A percentile compares a stretch with the other conserved stretches of the same genome.
Evolutionary conservation across 2,329 filamentous ascomycete species (phyloP).

Genomic region (Cladobotryum protrusum): DNA sequence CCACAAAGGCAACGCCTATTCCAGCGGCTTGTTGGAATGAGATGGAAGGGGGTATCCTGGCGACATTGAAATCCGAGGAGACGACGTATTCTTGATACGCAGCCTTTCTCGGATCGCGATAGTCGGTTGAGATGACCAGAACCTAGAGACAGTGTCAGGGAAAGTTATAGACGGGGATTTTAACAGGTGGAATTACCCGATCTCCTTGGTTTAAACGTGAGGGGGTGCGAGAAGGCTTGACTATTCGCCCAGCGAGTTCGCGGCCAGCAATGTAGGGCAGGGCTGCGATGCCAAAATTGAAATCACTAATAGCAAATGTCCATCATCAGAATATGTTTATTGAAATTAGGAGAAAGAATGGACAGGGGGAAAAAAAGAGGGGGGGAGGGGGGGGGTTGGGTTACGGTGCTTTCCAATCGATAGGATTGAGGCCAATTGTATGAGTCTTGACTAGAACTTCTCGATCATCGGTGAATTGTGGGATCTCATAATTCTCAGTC

Average conservation of each 20-base stretch:
- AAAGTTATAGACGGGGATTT: too few relatives aligned
- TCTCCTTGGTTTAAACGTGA: slow-evolving; percentile 52
- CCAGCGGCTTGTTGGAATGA: slow-evolving; percentile 53
- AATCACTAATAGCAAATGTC: slow-evolving; percentile 49
- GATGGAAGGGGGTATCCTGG: slow-evolving; percentile 50
- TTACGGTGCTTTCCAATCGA: slow-evolving; percentile 70
- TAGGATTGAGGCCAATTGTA: slow-evolving; percentile 67
- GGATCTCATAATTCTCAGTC: slow-evolving; percentile 1
- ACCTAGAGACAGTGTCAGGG: slow-evolving; percentile 26
- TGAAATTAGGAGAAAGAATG: too few relatives aligned
- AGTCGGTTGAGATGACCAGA: slow-evolving; percentile 67
- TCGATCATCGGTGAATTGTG: slow-evolving; percentile 4
- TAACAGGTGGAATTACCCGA: too few relatives aligned
- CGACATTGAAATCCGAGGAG: slow-evolving; percentile 58
- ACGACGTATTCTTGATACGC: slow-evolving; percentile 66
- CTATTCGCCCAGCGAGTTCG: slow-evolving; percentile 61
- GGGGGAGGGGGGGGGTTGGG: slow-evolving; percentile 24
- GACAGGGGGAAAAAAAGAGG: too few relatives aligned
- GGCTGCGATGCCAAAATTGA: slow-evolving; percentile 61
- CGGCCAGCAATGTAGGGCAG: slow-evolving; percentile 64
- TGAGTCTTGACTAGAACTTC: slow-evolving; percentile 59
- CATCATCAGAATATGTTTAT: background rate
- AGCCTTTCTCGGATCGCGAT: slow-evolving; percentile 64
- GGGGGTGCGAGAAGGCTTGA: slow-evolving; percentile 31
- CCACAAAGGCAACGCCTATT: slow-evolving; percentile 65